These are phyloP conservation scores for Dothideomycetes sp. DNA, from an alignment of 2,329 filamentous ascomycete species.

Conservation along the genomic window DNA sequence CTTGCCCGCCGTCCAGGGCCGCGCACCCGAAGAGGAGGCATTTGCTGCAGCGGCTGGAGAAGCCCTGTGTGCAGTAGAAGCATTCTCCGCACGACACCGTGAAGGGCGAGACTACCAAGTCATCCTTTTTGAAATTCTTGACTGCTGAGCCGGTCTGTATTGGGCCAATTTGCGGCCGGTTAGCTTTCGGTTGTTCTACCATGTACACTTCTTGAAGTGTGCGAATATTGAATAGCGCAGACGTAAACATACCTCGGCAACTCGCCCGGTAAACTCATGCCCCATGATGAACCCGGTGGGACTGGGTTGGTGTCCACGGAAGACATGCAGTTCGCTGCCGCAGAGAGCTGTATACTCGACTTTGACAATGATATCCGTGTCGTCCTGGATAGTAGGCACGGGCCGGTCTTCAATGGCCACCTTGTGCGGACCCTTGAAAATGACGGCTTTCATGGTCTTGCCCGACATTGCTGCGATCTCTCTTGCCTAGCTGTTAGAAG, in stretches of 20 bases:
- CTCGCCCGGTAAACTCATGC: constrained; percentile 75
- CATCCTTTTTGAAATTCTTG: constrained; percentile 58
- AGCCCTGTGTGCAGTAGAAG: constrained; percentile 73
- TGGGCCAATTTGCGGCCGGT: too few species aligned
- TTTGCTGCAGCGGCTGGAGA: constrained; percentile 66
- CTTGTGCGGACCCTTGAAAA: constrained; percentile 70
- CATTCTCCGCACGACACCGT: constrained; percentile 68
- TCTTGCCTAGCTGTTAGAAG: not conserved
- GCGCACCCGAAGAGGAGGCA: constrained; percentile 59
- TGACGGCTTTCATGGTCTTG: constrained; percentile 71
- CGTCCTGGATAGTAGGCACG: constrained; percentile 60
- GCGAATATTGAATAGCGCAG: too few species aligned
- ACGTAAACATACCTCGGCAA: constrained; percentile 58
- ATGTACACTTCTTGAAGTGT: too few species aligned
- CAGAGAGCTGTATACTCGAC: constrained; percentile 76
- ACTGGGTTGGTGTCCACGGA: constrained; percentile 67
- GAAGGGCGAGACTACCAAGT: constrained; percentile 74
- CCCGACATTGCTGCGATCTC: constrained; percentile 3
- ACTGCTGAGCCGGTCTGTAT: constrained; percentile 60
- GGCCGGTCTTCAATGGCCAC: constrained; percentile 69
- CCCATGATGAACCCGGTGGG: constrained; percentile 58
- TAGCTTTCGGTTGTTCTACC: too few species aligned
- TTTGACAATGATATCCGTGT: constrained; percentile 70
- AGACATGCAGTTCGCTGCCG: constrained; percentile 81
- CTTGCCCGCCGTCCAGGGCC: constrained; percentile 19